A percentile compares a stretch with the other conserved stretches of the same genome.
phyloP scores from a whole-genome alignment of 345 rosid species.

The Hevea brasiliensis region DNA sequence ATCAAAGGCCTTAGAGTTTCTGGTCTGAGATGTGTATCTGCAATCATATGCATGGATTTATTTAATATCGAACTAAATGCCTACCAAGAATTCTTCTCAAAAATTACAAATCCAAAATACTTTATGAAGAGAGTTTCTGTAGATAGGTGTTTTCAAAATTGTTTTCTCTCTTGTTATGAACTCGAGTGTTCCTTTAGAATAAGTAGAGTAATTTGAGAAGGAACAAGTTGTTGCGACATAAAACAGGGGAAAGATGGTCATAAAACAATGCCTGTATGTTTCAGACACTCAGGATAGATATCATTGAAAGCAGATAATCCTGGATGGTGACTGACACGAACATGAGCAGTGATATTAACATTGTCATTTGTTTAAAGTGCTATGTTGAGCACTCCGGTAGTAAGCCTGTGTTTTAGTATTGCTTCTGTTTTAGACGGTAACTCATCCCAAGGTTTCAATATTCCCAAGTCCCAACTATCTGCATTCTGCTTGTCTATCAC shows the following conservation, averaged over 20 bases:
- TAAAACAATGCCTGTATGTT: background rate
- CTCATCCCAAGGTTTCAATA: background rate
- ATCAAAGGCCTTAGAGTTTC: background rate
- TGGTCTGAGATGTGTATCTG: background rate
- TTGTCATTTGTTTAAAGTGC: background rate
- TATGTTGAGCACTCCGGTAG: background rate
- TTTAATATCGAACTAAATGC: background rate
- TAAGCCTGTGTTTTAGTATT: background rate
- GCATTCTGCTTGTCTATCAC: no score
- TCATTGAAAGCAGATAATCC: background rate
- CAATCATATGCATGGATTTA: background rate
- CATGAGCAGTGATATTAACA: background rate
- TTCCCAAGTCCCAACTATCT: background rate
- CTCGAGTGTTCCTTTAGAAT: background rate
- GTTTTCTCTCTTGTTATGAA: background rate
- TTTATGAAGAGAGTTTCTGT: constrained; percentile 2
- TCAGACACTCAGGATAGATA: background rate
- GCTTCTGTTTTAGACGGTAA: background rate
- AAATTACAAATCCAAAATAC: background rate
- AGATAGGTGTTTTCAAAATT: background rate
- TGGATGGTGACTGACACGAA: background rate
- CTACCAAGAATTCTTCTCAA: background rate
- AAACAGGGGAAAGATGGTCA: background rate
- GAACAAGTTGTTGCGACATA: background rate
- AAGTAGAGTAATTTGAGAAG: background rate